Conservation (phyloP, 2,329 filamentous ascomycete genomes). For the Cladobotryum protrusum region DNA sequence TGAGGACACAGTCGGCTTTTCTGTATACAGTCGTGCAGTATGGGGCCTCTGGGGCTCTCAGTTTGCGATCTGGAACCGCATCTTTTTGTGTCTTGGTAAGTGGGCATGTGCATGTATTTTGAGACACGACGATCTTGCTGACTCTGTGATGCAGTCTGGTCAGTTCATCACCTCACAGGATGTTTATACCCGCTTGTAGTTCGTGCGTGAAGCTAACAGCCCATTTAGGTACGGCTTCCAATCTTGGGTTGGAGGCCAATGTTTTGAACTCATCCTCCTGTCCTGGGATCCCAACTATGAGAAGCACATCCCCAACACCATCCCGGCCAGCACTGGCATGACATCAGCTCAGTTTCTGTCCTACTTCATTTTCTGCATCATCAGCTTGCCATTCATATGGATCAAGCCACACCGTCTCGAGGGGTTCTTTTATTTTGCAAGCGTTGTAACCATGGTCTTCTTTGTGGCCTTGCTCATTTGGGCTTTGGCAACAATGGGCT, state of each 20-base stretch:
- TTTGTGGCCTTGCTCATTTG: constrained; percentile 38
- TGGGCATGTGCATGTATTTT: neutral
- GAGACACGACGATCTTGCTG: neutral
- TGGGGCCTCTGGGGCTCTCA: constrained; percentile 39
- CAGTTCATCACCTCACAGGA: neutral
- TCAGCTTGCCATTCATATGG: constrained; percentile 38
- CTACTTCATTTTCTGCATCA: constrained; percentile 39
- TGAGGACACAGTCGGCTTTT: constrained; percentile 27
- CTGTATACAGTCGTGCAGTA: constrained; percentile 31
- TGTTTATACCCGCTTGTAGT: no score
- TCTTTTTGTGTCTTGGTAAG: constrained; percentile 35
- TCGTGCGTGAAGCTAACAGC: no score
- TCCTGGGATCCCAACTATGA: constrained; percentile 40
- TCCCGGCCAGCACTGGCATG: constrained; percentile 35
- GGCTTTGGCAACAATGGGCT: constrained; percentile 38
- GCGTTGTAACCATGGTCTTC: constrained; percentile 34
- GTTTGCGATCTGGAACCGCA: constrained; percentile 37
- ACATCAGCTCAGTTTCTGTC: constrained; percentile 38
- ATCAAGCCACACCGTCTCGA: constrained; percentile 39
- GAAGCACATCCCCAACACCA: constrained; percentile 34
- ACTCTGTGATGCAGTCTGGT: constrained; percentile 19
- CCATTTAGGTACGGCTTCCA: constrained; percentile 35
- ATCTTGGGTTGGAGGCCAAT: constrained; percentile 41
- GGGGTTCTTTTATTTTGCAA: constrained; percentile 35
- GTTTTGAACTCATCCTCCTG: constrained; percentile 39